Percentiles rank a stretch among this genome's conserved stretches.
These are phyloP conservation scores for Malassezia restricta DNA, from an alignment of 1,284 basidiomycete genomes.

Conservation along the genomic window DNA sequence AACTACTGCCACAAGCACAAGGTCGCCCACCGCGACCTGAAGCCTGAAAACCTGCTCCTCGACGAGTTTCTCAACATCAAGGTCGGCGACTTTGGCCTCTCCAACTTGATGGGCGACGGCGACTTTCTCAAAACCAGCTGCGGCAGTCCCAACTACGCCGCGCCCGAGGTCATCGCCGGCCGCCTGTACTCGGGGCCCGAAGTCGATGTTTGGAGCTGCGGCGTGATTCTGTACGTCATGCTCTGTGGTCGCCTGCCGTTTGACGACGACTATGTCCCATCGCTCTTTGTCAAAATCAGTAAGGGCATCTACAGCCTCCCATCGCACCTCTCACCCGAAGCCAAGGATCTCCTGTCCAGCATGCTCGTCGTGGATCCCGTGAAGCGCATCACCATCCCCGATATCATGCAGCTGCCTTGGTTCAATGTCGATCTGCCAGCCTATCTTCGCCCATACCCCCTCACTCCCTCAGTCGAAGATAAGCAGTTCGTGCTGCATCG, in stretches of 20 bases:
- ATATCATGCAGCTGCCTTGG: constrained; percentile 42
- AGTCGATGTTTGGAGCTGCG: constrained; percentile 46
- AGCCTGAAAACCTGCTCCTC: constrained; percentile 42
- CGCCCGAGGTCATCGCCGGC: constrained; percentile 44
- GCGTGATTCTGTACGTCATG: constrained; percentile 46
- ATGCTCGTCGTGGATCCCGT: constrained; percentile 46
- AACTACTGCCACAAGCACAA: constrained; percentile 45
- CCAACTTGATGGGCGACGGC: constrained; percentile 45
- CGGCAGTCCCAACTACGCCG: constrained; percentile 45
- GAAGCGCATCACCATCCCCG: constrained; percentile 43
- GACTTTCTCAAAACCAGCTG: constrained; percentile 46
- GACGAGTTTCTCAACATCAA: constrained; percentile 45
- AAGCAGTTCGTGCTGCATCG: constrained; percentile 51
- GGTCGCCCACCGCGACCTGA: constrained; percentile 42
- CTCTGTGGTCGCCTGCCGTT: constrained; percentile 43
- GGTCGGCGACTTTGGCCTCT: constrained; percentile 45
- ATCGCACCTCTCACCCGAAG: constrained; percentile 37
- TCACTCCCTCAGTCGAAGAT: constrained; percentile 53
- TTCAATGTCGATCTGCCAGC: constrained; percentile 40
- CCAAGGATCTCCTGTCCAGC: constrained; percentile 35
- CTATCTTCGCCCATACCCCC: constrained; percentile 58
- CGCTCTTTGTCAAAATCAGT: constrained; percentile 46
- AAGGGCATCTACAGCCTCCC: constrained; percentile 41
- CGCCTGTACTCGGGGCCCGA: constrained; percentile 44
- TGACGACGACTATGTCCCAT: constrained; percentile 45